A percentile compares a stretch with the other conserved stretches of the same genome.
Evolutionary conservation across 2,329 filamentous ascomycete species (phyloP).

Genomic region (Nothophoma quercina): DNA sequence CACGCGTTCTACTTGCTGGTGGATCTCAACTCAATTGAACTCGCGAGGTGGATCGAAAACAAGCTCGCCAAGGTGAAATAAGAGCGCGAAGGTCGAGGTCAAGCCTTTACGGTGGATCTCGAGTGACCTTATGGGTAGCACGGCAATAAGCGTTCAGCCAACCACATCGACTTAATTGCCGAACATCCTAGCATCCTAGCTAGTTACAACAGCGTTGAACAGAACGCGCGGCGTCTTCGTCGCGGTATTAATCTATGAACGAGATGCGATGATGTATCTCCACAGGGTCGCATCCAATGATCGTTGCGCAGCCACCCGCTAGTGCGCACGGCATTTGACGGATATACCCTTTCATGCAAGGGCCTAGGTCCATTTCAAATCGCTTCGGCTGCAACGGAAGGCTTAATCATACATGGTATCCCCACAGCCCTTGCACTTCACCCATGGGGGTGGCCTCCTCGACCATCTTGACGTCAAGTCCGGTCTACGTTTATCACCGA

Average conservation of each 20-base stretch:
- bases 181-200: not conserved
- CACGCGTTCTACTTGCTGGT: not conserved
- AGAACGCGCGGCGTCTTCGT: slow-evolving; percentile 3
- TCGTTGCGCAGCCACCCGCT: slow-evolving; percentile 1
- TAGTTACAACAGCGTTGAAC: not conserved
- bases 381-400: not conserved
- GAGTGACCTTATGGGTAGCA: not conserved
- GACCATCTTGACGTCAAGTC: slow-evolving; percentile 4
- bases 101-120: slow-evolving; percentile 10
- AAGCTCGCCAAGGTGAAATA: slow-evolving; percentile 11
- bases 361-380: not conserved
- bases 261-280: slow-evolving; percentile 1
- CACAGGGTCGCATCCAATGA: slow-evolving; percentile 2
- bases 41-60: not conserved
- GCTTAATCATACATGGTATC: not conserved
- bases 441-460: slow-evolving; percentile 1
- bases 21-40: not conserved
- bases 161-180: not conserved
- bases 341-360: slow-evolving; percentile 10
- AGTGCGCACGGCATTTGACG: slow-evolving; percentile 6
- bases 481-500: not conserved
- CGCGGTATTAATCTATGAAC: not conserved
- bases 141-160: slow-evolving; percentile 7
- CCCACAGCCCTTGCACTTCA: not conserved
- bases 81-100: slow-evolving; percentile 1